phyloP scores from a whole-genome alignment of 192 early-diverging fungal species.

The Dissophora ornata region DNA sequence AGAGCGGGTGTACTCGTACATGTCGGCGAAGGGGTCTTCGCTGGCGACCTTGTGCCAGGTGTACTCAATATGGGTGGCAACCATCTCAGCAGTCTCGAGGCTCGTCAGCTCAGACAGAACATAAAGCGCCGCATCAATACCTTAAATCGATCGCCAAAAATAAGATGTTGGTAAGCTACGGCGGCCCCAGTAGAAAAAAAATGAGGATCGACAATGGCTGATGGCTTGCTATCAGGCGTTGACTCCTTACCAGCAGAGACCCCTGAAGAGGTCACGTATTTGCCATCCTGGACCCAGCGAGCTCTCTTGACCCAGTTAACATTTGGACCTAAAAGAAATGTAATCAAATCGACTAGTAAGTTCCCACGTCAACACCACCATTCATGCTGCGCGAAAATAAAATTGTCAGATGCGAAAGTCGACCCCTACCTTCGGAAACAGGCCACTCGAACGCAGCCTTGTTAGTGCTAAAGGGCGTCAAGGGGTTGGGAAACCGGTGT shows the following conservation, averaged over 20 bases:
- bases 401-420: too few species aligned
- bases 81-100: conserved; percentile 14
- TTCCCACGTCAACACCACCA: neutral
- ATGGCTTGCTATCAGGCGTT: too few species aligned
- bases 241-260: conserved; percentile 58
- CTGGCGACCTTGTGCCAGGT: conserved; percentile 43
- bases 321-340: conserved; percentile 28
- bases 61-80: conserved; percentile 35
- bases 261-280: conserved; percentile 55
- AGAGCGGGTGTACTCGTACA: conserved; percentile 44
- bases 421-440: conserved; percentile 10
- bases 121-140: conserved; percentile 44
- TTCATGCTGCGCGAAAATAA: too few species aligned
- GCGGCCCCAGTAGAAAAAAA: too few species aligned
- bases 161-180: too few species aligned
- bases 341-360: neutral
- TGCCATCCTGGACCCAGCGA: conserved; percentile 65
- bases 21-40: conserved; percentile 48
- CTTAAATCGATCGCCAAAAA: too few species aligned
- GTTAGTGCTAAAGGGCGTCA: conserved; percentile 31
- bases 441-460: conserved; percentile 28
- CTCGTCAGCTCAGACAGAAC: conserved; percentile 30
- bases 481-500: too few species aligned
- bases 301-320: conserved; percentile 63
- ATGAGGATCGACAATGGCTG: too few species aligned